Percentiles rank a stretch among this genome's conserved stretches.
These are phyloP conservation scores for Dioscorea zingiberensis DNA, from an alignment of 106 monocot species.

Conservation along the genomic window DNA sequence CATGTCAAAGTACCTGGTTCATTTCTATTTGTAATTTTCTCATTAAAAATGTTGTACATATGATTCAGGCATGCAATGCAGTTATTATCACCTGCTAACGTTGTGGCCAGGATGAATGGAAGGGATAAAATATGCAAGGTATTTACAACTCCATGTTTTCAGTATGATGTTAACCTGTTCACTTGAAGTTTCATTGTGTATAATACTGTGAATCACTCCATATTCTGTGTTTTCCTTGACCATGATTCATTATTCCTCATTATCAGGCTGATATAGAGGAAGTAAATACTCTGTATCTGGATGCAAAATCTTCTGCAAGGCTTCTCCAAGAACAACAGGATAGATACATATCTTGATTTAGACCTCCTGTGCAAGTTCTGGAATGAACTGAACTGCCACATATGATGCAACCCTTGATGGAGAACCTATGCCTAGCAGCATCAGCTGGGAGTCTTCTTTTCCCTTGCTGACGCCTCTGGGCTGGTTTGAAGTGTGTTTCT, in stretches of 20 bases:
- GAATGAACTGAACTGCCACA: background rate
- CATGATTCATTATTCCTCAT: background rate
- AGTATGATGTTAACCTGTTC: background rate
- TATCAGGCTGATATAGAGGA: slow-evolving; percentile 82
- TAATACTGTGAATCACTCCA: background rate
- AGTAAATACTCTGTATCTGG: slow-evolving; percentile 66
- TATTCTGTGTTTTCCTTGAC: background rate
- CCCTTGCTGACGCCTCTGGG: too few species aligned
- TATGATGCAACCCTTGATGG: background rate
- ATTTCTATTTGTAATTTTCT: too few species aligned
- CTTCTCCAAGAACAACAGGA: slow-evolving; percentile 91
- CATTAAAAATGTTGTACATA: background rate
- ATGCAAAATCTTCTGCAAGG: slow-evolving; percentile 79
- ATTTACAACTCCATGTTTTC: background rate
- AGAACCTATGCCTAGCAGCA: background rate
- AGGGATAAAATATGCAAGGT: slow-evolving; percentile 97
- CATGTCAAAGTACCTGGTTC: too few species aligned
- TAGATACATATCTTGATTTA: slow-evolving; percentile 59
- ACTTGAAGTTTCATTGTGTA: background rate
- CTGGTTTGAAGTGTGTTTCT: too few species aligned
- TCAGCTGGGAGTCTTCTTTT: too few species aligned
- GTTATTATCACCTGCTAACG: slow-evolving; percentile 74
- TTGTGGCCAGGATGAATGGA: slow-evolving; percentile 79
- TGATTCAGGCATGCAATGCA: slow-evolving; percentile 80
- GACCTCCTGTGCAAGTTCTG: background rate